phyloP scores from a whole-genome alignment of 768 basidiomycete species.

The Naganishia vishniacii region DNA sequence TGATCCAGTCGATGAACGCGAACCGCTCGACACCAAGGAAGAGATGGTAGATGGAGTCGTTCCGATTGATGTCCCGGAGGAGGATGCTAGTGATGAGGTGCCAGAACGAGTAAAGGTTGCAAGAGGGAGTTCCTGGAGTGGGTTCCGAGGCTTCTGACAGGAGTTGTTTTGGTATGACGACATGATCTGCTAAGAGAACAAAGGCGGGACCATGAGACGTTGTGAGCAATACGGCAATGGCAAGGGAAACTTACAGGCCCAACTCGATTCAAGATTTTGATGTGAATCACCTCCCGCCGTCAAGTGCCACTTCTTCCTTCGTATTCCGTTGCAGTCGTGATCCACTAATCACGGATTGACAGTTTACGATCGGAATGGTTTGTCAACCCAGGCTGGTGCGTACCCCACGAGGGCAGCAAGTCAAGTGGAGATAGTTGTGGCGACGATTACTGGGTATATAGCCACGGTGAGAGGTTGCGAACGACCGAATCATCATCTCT shows the following conservation, averaged over 20 bases:
- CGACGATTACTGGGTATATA: no score
- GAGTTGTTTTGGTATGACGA: not conserved
- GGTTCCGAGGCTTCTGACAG: slow-evolving; percentile 4
- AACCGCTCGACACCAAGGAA: not conserved
- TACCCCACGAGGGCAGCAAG: no score
- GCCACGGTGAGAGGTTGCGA: no score
- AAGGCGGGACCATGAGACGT: not conserved
- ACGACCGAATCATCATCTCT: not conserved
- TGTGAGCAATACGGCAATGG: not conserved
- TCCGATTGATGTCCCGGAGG: not conserved
- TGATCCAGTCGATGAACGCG: not conserved
- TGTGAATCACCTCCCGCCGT: no score
- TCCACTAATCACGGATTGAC: no score
- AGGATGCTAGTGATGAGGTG: not conserved
- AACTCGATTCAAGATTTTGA: no score
- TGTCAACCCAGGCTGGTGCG: no score
- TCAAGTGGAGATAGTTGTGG: no score
- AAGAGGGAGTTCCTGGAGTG: not conserved
- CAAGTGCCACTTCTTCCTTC: no score
- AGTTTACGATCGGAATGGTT: no score
- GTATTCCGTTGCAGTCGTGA: no score
- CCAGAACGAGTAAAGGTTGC: not conserved
- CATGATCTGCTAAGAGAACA: not conserved
- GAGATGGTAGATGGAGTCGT: not conserved
- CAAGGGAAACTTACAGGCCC: not conserved